A percentile compares a stretch with the other conserved stretches of the same genome.
phyloP scores from a whole-genome alignment of 176 grass and related monocot genomes.

The Dactylis glomerata region DNA sequence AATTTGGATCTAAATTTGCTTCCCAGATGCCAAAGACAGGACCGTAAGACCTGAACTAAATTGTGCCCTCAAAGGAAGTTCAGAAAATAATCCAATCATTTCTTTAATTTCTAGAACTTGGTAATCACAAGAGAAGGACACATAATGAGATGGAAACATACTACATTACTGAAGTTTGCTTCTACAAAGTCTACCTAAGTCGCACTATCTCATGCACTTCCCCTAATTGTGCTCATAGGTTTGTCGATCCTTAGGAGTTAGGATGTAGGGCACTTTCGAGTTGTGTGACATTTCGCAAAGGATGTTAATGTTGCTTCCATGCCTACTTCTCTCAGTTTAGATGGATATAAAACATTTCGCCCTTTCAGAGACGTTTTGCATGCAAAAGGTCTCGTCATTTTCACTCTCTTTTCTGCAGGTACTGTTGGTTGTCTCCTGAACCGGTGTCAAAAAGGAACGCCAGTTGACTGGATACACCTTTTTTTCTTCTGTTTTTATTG shows the following conservation, averaged over 20 bases:
- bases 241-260: not conserved
- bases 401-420: not conserved
- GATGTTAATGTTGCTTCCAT: not conserved
- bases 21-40: not conserved
- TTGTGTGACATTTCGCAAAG: not conserved
- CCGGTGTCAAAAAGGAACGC: not conserved
- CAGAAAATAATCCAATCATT: not conserved
- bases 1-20: not conserved
- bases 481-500: not conserved
- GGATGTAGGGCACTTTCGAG: not conserved
- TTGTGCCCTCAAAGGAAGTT: not conserved
- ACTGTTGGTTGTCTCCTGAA: not conserved
- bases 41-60: not conserved
- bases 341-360: not conserved
- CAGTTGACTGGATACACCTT: not conserved
- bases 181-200: not conserved
- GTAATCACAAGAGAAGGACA: not conserved
- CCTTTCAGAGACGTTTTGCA: not conserved
- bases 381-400: not conserved
- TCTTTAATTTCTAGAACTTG: not conserved
- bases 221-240: not conserved
- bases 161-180: not conserved
- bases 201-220: too few relatives aligned
- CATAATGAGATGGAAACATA: not conserved
- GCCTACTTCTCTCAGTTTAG: not conserved